Conservation (phyloP, 192 early-diverging fungal genomes). For the Piromyces sp. region DNA sequence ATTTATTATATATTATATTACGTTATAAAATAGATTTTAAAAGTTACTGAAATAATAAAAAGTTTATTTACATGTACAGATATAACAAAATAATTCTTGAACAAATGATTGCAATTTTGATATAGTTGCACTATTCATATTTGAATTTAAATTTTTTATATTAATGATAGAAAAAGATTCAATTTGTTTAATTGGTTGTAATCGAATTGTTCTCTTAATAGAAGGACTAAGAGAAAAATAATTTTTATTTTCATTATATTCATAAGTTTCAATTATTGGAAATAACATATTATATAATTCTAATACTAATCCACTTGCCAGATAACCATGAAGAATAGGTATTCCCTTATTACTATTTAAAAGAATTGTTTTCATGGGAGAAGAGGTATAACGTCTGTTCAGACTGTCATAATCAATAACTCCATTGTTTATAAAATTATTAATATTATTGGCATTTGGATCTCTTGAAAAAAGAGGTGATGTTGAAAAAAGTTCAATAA, state of each 20-base stretch:
- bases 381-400: neutral
- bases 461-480: neutral
- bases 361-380: neutral
- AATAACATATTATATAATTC: neutral
- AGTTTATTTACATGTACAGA: neutral
- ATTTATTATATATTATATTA: no score
- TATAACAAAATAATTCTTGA: neutral
- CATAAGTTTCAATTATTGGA: neutral
- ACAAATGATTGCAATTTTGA: neutral
- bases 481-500: neutral
- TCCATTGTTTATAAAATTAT: neutral
- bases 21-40: no score
- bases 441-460: neutral
- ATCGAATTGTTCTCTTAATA: neutral
- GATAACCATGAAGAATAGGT: neutral
- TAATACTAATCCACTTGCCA: neutral
- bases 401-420: neutral
- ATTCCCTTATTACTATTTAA: neutral
- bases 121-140: neutral
- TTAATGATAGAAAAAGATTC: neutral
- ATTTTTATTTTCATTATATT: neutral
- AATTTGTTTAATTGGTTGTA: neutral
- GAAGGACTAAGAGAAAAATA: no score
- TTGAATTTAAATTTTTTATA: neutral
- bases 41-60: no score